Base-by-base conservation (phyloP, 805 yeast genomes). In the Sungouiozyma ichnusensis region DNA sequence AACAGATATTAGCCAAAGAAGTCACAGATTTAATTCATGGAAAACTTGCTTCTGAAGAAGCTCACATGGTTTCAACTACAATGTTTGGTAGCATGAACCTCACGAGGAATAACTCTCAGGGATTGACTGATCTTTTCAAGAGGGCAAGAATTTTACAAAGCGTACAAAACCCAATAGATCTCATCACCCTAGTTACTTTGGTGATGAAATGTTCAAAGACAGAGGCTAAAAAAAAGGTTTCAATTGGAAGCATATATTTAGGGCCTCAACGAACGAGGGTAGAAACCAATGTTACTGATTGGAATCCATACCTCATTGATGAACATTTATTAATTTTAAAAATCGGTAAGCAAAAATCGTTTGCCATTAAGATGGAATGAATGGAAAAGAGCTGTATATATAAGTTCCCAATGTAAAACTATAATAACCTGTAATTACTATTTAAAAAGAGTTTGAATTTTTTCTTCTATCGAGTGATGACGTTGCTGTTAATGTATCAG, bases 11-110 rank as follows among this genome's bases (percentile, higher is more conserved):
- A 24, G 97, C 97, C 0, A 63, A 74, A 31, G 95, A 90, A 56
- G 83, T 88, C 37, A 82, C 90, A 5, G 94, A 86, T 53, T 68
- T 92, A 53, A 71, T 92, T 35, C 96, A 88, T 62, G 97, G 97
- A 0, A 69, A 68, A 7, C 90, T 87, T 3, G 71, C 72, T 8
- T 88, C 95, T 3, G 68, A 72, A 19, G 73, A 76, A 33, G 84
- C 92, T 50, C 74, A 76, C 16, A 65, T 72, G 17, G 72, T 85
- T 14, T 79, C 94, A 14, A 72, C 79, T 4, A 72, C 83, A 41
- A 57, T 87, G 33, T 87, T 78, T 60, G 55, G 54, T 7, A 37
- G 40, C 20, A 20, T 32, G 13, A 36, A 42, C 3, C 19, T 17
- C 3, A 15, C 16, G 5, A 36, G 35, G 2, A 17, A 17, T 7